phyloP scores from a whole-genome alignment of 805 yeast genomes.

The Yamadazyma sp. region DNA sequence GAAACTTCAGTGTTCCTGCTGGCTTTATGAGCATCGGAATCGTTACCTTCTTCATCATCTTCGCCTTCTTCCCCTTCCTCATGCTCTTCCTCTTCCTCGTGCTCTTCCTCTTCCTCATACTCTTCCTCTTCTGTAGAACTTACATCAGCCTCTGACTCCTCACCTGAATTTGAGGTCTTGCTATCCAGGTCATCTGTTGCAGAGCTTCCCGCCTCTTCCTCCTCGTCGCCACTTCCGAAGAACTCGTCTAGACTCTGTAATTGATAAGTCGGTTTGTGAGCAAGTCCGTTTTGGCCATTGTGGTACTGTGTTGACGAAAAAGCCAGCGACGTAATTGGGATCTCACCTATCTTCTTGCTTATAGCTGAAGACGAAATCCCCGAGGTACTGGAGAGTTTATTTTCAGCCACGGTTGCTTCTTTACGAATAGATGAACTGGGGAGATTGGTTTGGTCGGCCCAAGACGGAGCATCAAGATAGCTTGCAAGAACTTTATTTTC shows the following conservation, averaged over 20 bases:
- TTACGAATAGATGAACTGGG: conserved; percentile 35
- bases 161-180: not conserved
- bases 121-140: conserved; percentile 5
- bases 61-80: too few species aligned
- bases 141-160: not conserved
- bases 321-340: conserved; percentile 24
- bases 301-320: conserved; percentile 23
- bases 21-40: too few species aligned
- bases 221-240: conserved; percentile 45
- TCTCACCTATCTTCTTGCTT: conserved; percentile 16
- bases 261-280: conserved; percentile 38
- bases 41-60: too few species aligned
- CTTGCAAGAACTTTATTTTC: conserved; percentile 14
- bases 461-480: conserved; percentile 37
- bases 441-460: conserved; percentile 41
- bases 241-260: conserved; percentile 87
- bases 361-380: conserved; percentile 18
- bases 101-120: conserved; percentile 11
- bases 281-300: conserved; percentile 1
- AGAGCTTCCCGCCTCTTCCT: conserved; percentile 11
- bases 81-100: not conserved
- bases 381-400: conserved; percentile 12
- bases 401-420: conserved; percentile 20
- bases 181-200: conserved; percentile 7
- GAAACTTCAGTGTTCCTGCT: too few species aligned